Conservation (phyloP, 371 early-diverging fungal species). For the Lichtheimia ramosa region DNA sequence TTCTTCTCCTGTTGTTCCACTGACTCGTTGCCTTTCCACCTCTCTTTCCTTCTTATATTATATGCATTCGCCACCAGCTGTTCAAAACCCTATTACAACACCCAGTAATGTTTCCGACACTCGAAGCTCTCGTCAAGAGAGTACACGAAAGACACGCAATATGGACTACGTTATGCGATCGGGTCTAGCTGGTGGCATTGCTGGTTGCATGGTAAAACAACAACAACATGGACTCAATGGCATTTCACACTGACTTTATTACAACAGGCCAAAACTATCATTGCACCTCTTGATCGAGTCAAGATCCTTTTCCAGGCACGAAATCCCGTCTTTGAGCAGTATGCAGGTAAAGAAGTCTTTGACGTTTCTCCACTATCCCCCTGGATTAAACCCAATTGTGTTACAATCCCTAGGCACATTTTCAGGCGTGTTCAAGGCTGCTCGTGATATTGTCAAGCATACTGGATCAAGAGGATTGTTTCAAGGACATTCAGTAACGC, state of each 20-base stretch:
- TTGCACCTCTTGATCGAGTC: slow-evolving; percentile 96
- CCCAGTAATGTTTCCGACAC: not conserved
- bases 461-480: slow-evolving; percentile 85
- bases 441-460: slow-evolving; percentile 65
- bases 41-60: not conserved
- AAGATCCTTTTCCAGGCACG: slow-evolving; percentile 97
- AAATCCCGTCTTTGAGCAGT: slow-evolving; percentile 83
- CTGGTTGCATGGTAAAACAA: slow-evolving; percentile 49
- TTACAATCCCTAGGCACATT: slow-evolving; percentile 65
- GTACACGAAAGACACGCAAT: slow-evolving; percentile 24
- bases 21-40: too few relatives aligned
- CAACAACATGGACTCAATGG: not conserved
- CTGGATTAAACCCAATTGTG: too few relatives aligned
- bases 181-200: slow-evolving; percentile 53
- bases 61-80: not conserved
- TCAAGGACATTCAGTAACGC: slow-evolving; percentile 93
- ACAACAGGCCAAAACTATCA: slow-evolving; percentile 82
- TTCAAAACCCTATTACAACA: not conserved
- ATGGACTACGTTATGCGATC: slow-evolving; percentile 49
- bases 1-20: not conserved
- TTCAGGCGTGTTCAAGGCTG: slow-evolving; percentile 83
- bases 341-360: slow-evolving; percentile 60
- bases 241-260: not conserved
- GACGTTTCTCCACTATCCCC: too few relatives aligned
- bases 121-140: not conserved